Evolutionary conservation across 179 eudicot species (phyloP).

Genomic region (Silene coronaria): DNA sequence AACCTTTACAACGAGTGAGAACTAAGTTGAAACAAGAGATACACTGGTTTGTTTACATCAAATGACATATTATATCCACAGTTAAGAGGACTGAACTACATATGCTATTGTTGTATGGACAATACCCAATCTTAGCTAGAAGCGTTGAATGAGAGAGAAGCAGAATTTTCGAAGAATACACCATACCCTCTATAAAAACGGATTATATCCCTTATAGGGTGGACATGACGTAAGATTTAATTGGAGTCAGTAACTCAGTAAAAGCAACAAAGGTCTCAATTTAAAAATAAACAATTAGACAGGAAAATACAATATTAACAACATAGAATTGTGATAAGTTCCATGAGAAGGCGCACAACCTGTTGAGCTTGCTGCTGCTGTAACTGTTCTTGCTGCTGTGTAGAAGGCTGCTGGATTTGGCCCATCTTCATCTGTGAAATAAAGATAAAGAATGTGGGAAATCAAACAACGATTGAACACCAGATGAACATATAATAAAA

Average conservation of each 20-base stretch:
- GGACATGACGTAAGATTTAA: neutral
- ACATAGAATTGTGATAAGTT: neutral
- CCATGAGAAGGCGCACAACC: slow-evolving; percentile 33
- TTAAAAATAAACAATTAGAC: neutral
- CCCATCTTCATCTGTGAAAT: slow-evolving; percentile 69
- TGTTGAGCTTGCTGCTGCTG: slow-evolving; percentile 91
- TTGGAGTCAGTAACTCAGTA: neutral
- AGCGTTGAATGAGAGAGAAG: neutral
- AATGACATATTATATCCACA: neutral
- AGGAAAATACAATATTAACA: neutral
- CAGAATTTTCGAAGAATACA: neutral
- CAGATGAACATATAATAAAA: slow-evolving; percentile 9
- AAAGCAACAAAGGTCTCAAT: neutral
- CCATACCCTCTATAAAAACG: neutral
- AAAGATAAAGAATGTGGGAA: slow-evolving; percentile 8
- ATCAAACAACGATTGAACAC: neutral
- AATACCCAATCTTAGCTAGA: slow-evolving; percentile 1
- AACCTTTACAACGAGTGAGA: neutral
- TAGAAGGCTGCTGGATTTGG: slow-evolving; percentile 82
- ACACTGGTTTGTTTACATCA: neutral
- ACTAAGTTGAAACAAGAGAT: neutral
- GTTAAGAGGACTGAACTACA: neutral
- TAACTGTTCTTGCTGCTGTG: slow-evolving; percentile 86
- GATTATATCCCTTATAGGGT: neutral
- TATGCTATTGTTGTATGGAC: neutral